Conservation (phyloP, 768 basidiomycete genomes). For the Amanita exitialis region DNA sequence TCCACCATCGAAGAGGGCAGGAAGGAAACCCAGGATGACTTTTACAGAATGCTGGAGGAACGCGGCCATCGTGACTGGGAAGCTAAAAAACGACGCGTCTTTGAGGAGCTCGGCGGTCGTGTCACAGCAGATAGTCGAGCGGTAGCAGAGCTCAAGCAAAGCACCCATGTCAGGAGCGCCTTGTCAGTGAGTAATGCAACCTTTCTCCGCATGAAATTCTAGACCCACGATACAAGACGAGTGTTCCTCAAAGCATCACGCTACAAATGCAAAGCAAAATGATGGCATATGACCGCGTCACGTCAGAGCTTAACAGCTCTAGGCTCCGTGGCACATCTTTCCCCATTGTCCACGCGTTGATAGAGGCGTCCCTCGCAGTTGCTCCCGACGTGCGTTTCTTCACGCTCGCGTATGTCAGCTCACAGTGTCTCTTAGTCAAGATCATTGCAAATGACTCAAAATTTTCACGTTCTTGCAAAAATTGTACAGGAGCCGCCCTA, state of each 20-base stretch:
- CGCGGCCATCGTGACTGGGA: conserved; percentile 80
- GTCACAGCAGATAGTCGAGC: conserved; percentile 44
- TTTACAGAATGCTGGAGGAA: conserved; percentile 73
- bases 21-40: conserved; percentile 75
- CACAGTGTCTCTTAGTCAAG: conserved; percentile 25
- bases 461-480: conserved; percentile 65
- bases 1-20: conserved; percentile 89
- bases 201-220: not conserved
- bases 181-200: conserved; percentile 33
- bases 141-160: conserved; percentile 52
- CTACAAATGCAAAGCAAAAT: conserved; percentile 87
- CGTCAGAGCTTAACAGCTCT: conserved; percentile 68
- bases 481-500: conserved; percentile 71
- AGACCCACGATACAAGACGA: conserved; percentile 15
- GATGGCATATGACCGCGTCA: conserved; percentile 88
- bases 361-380: conserved; percentile 54
- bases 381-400: conserved; percentile 41
- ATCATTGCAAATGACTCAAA: conserved; percentile 53
- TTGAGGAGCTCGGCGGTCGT: conserved; percentile 79
- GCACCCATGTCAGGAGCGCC: conserved; percentile 44
- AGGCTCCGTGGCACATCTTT: conserved; percentile 64
- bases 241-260: conserved; percentile 42
- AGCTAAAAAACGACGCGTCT: conserved; percentile 78
- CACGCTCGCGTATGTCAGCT: not conserved
- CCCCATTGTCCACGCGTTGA: conserved; percentile 65